Evolutionary conservation across 31 red algal genomes (phyloP).

Genomic region (Asparagopsis taxiformis): DNA sequence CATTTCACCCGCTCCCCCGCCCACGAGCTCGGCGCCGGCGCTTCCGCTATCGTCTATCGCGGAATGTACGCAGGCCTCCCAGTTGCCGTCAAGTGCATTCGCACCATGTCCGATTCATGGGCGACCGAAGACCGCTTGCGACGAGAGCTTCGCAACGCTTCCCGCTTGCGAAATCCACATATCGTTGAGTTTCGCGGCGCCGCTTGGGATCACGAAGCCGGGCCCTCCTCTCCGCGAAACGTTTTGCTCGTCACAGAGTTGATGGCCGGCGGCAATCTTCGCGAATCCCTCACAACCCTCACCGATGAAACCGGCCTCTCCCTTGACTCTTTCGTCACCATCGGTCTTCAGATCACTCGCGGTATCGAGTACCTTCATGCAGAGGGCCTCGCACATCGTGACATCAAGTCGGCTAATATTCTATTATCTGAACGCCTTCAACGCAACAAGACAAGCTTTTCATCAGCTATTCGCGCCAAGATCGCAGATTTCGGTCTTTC

Average conservation of each 20-base stretch:
- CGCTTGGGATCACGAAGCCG: constrained; percentile 68
- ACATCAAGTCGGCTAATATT: constrained; percentile 80
- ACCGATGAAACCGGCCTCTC: constrained; percentile 13
- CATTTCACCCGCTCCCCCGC: constrained; percentile 51
- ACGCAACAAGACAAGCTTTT: constrained; percentile 5
- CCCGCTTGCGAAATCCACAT: constrained; percentile 41
- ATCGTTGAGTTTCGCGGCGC: constrained; percentile 79
- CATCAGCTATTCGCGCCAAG: constrained; percentile 31
- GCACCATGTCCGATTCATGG: constrained; percentile 56
- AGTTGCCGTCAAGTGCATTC: constrained; percentile 70
- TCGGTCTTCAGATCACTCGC: constrained; percentile 52
- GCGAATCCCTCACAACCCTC: constrained; percentile 51
- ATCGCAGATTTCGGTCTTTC: constrained; percentile 73
- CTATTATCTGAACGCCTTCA: constrained; percentile 50
- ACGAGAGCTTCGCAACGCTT: constrained; percentile 64
- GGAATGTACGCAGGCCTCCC: constrained; percentile 28
- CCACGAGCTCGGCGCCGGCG: constrained; percentile 44
- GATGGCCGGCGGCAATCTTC: constrained; percentile 72
- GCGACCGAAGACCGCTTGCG: constrained; percentile 61
- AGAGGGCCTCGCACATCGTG: constrained; percentile 68
- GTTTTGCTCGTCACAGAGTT: constrained; percentile 74
- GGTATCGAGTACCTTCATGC: constrained; percentile 77
- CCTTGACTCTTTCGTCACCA: constrained; percentile 41
- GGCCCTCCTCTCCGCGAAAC: constrained; percentile 38
- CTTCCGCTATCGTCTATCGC: constrained; percentile 55